Evolutionary conservation across 2,329 filamentous ascomycete genomes (phyloP), one percentile per base, ranked within the genome.

Genomic region (Tolypocladium ophioglossoides): DNA sequence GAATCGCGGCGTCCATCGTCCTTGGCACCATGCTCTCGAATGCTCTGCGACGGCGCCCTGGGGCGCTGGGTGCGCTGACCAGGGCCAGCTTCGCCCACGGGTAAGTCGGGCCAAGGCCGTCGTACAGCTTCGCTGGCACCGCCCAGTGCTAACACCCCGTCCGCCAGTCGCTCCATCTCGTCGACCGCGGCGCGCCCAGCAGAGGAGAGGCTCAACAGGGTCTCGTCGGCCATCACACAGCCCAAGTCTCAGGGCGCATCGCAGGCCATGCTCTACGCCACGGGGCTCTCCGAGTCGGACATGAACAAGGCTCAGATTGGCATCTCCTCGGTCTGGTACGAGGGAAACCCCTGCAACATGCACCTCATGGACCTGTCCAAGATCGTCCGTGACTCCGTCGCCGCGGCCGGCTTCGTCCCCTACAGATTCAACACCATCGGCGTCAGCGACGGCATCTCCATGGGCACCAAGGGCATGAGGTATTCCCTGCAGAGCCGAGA

Each of bases 361-460:
- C 94, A 99, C 73, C 77, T 99, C 58, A 79, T 99, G 72, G 89
- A 95, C 66, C 82, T 99, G 57, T 95, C 89, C 68, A 79, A 86
- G 70, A 76, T 86, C 59, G 87, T 96, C 60, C 76, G 74, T 65
- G 71, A 82, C 62, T 82, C 79, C 16, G 79, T 84, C 41, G 72
- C 72, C 54, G 73, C 86, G 64, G 88, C 91, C 34, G 89, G 90
- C 24, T 78, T 99, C 57, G 80, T 95, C 57, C 90, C 91, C 59
- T 95, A 95, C 79, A 91, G 96, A 71, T 99, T 99, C 83, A 99
- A 99, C 78, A 99, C 95, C 57, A 89, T 99, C 66, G 94, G 94
- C 66, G 95, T 99, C 61, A 96, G 90, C 59, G 94, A 99, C 70
- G 94, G 84, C 56, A 99, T 99, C 64, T 96, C 90, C 64, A 99